Base-by-base conservation (phyloP, 2,329 filamentous ascomycete species). In the Elsinoe necatrix region DNA sequence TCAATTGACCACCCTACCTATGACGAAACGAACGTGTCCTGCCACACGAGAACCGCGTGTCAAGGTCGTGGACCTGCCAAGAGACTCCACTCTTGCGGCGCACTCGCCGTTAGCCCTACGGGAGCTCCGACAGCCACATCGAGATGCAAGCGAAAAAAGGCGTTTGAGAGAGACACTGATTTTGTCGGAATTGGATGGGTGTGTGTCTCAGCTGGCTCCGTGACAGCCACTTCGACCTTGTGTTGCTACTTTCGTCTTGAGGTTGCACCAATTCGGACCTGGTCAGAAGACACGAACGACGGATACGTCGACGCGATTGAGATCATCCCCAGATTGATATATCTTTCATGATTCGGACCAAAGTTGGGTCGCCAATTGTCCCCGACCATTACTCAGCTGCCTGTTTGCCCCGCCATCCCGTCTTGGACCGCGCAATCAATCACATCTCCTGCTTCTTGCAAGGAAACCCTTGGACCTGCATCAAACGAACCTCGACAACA, bases 171-270 rank as follows among this genome's bases (percentile, higher is more conserved):
- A n/a, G 45, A 34, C 25, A 11, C 23, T 29, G 45, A 50, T 16
- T 12, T 18, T 18, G 23, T 31, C n/a, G 7, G 48, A 35, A 37
- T 29, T 35, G 48, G 18, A 25, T 23, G 12, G n/a, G 31, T 52
- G 29, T 29, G 48, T 52, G 48, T 52, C 48, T 52, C 48, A 52
- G 48, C 48, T 52, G 48, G 48, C 48, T 14, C 39, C 48, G 20
- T 27, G 48, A 52, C 48, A 52, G 48, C 48, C 48, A 52, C 48
- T 21, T 37, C 14, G 25, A 21, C 48, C 18, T 52, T 37, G 31
- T 31, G 11, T 39, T 52, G 31, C 48, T 39, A 23, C 47, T 52
- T 52, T 52, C 11, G 48, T 35, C 48, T 3, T 11, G 16, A 34
- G 25, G 34, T 7, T 34, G 20, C 21, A 20, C 34, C 48, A 39